Conservation (phyloP, 2,329 filamentous ascomycete species). For the Myriosclerotinia curreyana region DNA sequence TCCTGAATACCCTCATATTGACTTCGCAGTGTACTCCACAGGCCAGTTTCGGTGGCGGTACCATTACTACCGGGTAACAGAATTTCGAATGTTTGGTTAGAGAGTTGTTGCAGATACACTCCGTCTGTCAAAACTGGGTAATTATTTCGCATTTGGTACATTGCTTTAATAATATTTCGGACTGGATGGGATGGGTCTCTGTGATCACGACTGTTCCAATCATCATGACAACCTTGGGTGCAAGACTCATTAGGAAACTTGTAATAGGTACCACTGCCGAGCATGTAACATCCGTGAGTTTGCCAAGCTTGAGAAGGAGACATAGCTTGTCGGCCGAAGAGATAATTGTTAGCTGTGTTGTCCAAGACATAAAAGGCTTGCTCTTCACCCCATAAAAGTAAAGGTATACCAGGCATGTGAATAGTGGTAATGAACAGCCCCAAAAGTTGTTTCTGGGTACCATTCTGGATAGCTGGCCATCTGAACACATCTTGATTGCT, state of each 20-base stretch:
- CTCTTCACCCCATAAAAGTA: slow-evolving; percentile 63
- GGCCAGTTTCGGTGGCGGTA: slow-evolving; percentile 53
- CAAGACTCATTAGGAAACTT: slow-evolving; percentile 56
- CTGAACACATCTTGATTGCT: slow-evolving; percentile 66
- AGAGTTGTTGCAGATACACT: slow-evolving; percentile 52
- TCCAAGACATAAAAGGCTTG: slow-evolving; percentile 63
- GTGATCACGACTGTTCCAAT: slow-evolving; percentile 57
- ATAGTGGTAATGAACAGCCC: slow-evolving; percentile 58
- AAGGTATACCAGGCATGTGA: slow-evolving; percentile 58
- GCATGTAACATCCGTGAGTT: slow-evolving; percentile 60
- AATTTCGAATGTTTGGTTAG: slow-evolving; percentile 53
- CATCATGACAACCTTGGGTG: slow-evolving; percentile 54
- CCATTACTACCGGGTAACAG: slow-evolving; percentile 52
- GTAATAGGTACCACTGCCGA: slow-evolving; percentile 55
- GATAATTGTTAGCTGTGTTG: slow-evolving; percentile 61
- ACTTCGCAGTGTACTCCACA: slow-evolving; percentile 58
- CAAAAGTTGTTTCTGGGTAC: slow-evolving; percentile 55
- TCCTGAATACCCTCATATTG: slow-evolving; percentile 52
- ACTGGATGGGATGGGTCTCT: slow-evolving; percentile 60
- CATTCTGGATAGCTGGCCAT: slow-evolving; percentile 58
- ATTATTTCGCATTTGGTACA: slow-evolving; percentile 57
- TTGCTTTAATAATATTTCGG: slow-evolving; percentile 58
- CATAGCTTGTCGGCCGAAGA: slow-evolving; percentile 64
- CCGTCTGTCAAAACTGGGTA: slow-evolving; percentile 60
- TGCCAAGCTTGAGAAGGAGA: slow-evolving; percentile 60